A percentile compares a stretch with the other conserved stretches of the same genome.
phyloP scores from a whole-genome alignment of 2,329 filamentous ascomycete species.

The Colletotrichum truncatum region DNA sequence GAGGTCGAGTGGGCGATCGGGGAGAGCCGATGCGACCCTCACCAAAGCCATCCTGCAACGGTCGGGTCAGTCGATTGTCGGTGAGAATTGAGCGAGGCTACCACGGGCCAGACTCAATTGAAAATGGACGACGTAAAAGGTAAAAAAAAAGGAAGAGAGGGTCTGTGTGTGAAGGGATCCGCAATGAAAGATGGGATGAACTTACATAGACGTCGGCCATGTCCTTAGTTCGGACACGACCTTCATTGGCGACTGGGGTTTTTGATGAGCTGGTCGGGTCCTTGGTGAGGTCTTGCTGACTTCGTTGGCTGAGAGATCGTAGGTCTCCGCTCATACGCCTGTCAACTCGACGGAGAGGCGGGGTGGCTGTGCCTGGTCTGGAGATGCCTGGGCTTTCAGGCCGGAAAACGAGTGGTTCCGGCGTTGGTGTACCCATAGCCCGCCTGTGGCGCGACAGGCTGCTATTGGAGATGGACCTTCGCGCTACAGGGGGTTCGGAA shows the following conservation, averaged over 20 bases:
- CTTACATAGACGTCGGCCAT: conserved; percentile 97
- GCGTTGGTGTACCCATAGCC: conserved; percentile 44
- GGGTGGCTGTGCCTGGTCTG: conserved; percentile 65
- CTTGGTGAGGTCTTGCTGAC: conserved; percentile 38
- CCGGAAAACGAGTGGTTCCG: conserved; percentile 63
- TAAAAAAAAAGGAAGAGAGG: conserved; percentile 15
- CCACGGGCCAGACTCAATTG: conserved; percentile 2
- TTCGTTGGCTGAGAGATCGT: conserved; percentile 70
- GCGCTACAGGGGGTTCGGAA: conserved; percentile 36
- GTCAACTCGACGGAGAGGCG: conserved; percentile 76
- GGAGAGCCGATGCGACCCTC: conserved; percentile 88
- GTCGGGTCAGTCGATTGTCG: conserved; percentile 30
- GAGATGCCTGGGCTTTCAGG: conserved; percentile 70
- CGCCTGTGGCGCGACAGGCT: conserved; percentile 57
- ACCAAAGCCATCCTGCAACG: conserved; percentile 87
- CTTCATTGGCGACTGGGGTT: conserved; percentile 85
- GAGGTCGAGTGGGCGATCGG: conserved; percentile 90
- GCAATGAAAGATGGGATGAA: conserved; percentile 43
- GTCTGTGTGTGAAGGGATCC: background rate
- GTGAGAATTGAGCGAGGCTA: conserved; percentile 1
- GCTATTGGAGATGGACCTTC: conserved; percentile 62
- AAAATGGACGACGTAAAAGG: background rate
- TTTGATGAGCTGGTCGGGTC: conserved; percentile 34
- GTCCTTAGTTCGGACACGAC: conserved; percentile 82
- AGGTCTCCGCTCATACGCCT: conserved; percentile 80